phyloP scores from a whole-genome alignment of 371 early-diverging fungal species.

The Rhizopus microsporus region DNA sequence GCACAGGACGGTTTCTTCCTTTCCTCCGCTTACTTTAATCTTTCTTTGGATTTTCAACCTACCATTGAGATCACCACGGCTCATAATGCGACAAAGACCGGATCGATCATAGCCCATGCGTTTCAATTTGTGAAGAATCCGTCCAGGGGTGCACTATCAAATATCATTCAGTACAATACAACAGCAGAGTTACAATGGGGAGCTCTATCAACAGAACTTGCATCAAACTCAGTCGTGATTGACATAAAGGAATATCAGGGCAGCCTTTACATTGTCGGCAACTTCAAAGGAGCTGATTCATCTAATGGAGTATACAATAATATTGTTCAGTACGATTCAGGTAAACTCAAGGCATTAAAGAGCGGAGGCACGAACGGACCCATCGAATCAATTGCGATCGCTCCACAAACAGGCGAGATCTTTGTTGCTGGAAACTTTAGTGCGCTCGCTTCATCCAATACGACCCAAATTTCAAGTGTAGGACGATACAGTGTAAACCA shows the following conservation, averaged over 20 bases:
- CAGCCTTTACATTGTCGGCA: conserved; percentile 40
- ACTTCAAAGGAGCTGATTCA: conserved; percentile 25
- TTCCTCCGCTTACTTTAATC: conserved; percentile 52
- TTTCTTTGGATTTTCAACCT: conserved; percentile 52
- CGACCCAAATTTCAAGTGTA: conserved; percentile 24
- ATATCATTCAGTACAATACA: conserved; percentile 35
- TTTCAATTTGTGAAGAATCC: conserved; percentile 58
- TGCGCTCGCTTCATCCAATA: background rate
- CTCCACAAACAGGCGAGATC: conserved; percentile 24
- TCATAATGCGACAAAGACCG: conserved; percentile 31
- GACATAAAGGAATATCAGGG: conserved; percentile 31
- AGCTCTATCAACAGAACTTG: conserved; percentile 5
- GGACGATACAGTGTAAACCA: conserved; percentile 22
- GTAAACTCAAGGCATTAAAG: conserved; percentile 19
- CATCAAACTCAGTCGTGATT: conserved; percentile 34
- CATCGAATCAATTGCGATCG: conserved; percentile 14
- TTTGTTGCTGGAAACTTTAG: conserved; percentile 44
- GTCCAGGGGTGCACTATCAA: conserved; percentile 29
- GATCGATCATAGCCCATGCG: conserved; percentile 47
- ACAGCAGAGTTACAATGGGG: conserved; percentile 25
- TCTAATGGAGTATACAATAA: conserved; percentile 28
- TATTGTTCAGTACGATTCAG: conserved; percentile 27
- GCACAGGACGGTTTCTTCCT: conserved; percentile 25
- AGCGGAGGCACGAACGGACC: conserved; percentile 30
- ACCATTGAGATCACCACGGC: conserved; percentile 40